phyloP scores from a whole-genome alignment of 495 filamentous ascomycete genomes.

The Friedmanniomyces endolithicus region DNA sequence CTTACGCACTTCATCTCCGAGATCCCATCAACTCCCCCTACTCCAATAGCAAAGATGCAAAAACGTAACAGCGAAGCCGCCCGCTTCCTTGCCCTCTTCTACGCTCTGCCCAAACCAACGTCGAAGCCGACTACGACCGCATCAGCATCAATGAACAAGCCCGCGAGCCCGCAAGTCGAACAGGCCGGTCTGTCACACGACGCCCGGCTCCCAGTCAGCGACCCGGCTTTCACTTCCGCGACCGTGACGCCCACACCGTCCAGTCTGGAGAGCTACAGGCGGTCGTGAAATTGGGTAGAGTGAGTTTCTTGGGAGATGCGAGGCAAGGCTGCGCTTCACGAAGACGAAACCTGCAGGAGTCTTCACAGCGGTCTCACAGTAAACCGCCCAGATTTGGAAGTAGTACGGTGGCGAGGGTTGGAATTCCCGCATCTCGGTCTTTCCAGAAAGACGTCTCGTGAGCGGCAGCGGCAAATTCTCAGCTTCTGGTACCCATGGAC shows the following conservation, averaged over 20 bases:
- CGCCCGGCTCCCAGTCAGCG: not conserved
- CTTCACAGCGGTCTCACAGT: too few relatives aligned
- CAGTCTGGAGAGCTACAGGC: not conserved
- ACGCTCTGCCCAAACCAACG: not conserved
- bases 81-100: not conserved
- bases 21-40: not conserved
- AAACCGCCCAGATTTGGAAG: too few relatives aligned
- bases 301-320: too few relatives aligned
- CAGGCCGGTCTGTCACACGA: not conserved
- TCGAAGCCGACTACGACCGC: not conserved
- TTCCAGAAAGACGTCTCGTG: too few relatives aligned
- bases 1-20: not conserved
- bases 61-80: conserved; percentile 2
- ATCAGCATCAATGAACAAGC: not conserved
- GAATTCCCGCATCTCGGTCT: too few relatives aligned
- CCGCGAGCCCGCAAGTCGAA: not conserved
- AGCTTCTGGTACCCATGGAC: too few relatives aligned
- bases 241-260: not conserved
- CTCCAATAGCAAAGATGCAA: not conserved
- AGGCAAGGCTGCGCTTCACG: too few relatives aligned
- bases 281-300: too few relatives aligned
- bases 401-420: too few relatives aligned
- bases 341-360: too few relatives aligned
- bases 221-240: not conserved
- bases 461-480: too few relatives aligned